Conservation (phyloP, 2,329 filamentous ascomycete species). For the Cytospora leucostoma region DNA sequence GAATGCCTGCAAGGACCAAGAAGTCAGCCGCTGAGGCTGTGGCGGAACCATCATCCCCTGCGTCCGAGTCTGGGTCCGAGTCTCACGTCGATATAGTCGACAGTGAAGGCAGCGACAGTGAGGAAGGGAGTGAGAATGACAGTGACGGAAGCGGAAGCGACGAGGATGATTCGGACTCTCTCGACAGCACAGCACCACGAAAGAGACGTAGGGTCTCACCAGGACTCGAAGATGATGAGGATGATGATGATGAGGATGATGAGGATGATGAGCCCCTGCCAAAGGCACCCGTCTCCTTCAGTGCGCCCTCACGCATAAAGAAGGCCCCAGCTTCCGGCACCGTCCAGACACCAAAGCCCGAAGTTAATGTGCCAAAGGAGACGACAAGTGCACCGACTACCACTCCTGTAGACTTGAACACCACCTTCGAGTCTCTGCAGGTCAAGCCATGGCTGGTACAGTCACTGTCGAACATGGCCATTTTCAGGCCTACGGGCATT, state of each 20-base stretch:
- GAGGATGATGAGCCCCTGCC: conserved; percentile 32
- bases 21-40: conserved; percentile 12
- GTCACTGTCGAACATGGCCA: conserved; percentile 72
- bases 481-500: conserved; percentile 86
- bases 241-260: conserved; percentile 36
- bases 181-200: conserved; percentile 42
- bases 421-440: conserved; percentile 70
- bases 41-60: background rate
- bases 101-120: conserved; percentile 12
- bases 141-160: conserved; percentile 24
- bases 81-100: conserved; percentile 2
- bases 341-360: conserved; percentile 10
- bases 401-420: conserved; percentile 57
- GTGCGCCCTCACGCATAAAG: conserved; percentile 57
- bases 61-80: conserved; percentile 6
- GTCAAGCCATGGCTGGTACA: conserved; percentile 86
- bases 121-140: conserved; percentile 28
- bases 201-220: conserved; percentile 46
- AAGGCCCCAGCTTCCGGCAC: conserved; percentile 34
- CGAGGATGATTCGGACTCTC: conserved; percentile 47
- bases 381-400: conserved; percentile 31
- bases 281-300: conserved; percentile 38
- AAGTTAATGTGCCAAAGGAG: conserved; percentile 34
- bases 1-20: conserved; percentile 23
- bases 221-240: conserved; percentile 33